Conservation (phyloP, 257 asterid genomes). For the Forsythia suspensa region DNA sequence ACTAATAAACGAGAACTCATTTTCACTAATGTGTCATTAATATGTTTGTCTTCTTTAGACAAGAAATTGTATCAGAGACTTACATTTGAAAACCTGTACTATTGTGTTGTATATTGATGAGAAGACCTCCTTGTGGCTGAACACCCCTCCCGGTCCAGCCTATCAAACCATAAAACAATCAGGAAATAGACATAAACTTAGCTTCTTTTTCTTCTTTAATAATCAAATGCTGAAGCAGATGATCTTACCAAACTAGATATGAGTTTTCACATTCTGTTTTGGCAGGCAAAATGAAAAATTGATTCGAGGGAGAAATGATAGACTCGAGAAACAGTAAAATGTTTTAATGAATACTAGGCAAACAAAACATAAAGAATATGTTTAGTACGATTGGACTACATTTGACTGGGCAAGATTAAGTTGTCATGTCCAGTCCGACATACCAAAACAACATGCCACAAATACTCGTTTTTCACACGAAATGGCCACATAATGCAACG, state of each 20-base stretch:
- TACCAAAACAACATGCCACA: no score
- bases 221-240: not conserved
- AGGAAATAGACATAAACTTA: not conserved
- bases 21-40: not conserved
- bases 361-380: no score
- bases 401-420: no score
- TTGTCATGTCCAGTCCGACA: no score
- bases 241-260: not conserved
- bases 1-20: not conserved
- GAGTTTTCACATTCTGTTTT: not conserved
- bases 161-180: conserved; percentile 7
- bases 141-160: conserved; percentile 99
- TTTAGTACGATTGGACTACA: no score
- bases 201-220: not conserved
- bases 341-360: no score
- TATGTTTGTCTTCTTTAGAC: not conserved
- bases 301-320: no score
- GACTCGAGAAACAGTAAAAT: no score
- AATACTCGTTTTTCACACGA: not conserved
- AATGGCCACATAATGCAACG: not conserved
- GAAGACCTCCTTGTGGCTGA: conserved; percentile 88
- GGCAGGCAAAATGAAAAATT: no score
- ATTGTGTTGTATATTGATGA: conserved; percentile 91
- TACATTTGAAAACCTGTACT: conserved; percentile 89
- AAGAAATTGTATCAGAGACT: conserved; percentile 26